phyloP scores from a whole-genome alignment of 306 rosid species.

The Cotoneaster glaucophyllus region DNA sequence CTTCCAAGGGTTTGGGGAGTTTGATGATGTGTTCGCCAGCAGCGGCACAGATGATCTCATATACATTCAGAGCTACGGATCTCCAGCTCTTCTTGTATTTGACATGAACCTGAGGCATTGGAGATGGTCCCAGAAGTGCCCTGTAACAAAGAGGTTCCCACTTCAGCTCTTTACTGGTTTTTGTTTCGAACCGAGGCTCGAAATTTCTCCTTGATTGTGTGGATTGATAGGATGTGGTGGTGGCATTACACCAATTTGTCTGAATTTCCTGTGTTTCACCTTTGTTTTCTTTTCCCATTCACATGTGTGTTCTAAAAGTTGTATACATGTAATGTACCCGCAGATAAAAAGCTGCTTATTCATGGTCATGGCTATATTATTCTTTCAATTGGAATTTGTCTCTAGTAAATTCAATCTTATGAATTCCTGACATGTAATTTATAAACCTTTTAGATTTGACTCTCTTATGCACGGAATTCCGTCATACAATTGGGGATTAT shows the following conservation, averaged over 20 bases:
- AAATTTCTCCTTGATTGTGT: conserved; percentile 56
- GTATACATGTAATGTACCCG: conserved; percentile 50
- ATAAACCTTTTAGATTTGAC: too few species aligned
- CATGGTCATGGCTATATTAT: conserved; percentile 48
- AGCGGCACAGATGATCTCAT: conserved; percentile 72
- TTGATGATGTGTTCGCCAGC: conserved; percentile 92
- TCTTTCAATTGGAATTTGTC: conserved; percentile 39
- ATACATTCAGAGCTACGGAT: conserved; percentile 91
- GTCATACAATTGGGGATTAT: too few species aligned
- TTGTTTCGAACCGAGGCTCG: conserved; percentile 94
- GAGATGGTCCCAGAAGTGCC: conserved; percentile 97
- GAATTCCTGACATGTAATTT: background rate
- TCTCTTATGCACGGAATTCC: too few species aligned
- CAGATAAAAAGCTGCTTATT: conserved; percentile 42
- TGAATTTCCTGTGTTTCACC: conserved; percentile 4
- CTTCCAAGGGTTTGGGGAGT: conserved; percentile 96
- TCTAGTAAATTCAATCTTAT: background rate
- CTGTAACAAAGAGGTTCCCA: conserved; percentile 76
- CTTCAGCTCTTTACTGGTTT: conserved; percentile 93
- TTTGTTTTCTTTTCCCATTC: conserved; percentile 23
- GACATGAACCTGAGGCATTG: conserved; percentile 66
- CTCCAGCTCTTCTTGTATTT: conserved; percentile 72
- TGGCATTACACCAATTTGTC: conserved; percentile 18
- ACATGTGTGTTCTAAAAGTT: conserved; percentile 26
- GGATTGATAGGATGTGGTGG: conserved; percentile 11